phyloP scores from a whole-genome alignment of 805 yeast species.

The Wickerhamiella galacta region DNA sequence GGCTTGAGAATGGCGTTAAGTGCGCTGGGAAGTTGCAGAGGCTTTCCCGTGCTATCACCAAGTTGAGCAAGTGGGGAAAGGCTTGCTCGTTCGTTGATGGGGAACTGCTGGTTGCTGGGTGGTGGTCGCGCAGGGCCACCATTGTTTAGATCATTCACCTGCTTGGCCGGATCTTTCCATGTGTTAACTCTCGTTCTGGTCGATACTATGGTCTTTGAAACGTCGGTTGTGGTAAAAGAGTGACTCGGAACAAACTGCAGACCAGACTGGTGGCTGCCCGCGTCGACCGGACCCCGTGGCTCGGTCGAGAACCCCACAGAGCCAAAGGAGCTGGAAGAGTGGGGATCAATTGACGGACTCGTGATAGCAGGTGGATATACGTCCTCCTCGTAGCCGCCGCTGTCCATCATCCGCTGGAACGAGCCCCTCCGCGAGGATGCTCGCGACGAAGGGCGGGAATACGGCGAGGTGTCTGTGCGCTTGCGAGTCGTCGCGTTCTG shows the following conservation, averaged over 20 bases:
- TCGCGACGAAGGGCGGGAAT: constrained; percentile 13
- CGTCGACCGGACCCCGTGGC: background rate
- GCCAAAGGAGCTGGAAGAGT: too few species aligned
- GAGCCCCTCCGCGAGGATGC: background rate
- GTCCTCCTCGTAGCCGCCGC: too few species aligned
- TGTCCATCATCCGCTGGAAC: too few species aligned
- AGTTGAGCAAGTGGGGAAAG: constrained; percentile 1
- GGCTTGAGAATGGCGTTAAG: constrained; percentile 3
- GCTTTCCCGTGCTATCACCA: too few species aligned
- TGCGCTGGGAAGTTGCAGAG: constrained; percentile 6
- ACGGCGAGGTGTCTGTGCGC: constrained; percentile 24
- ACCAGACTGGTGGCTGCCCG: background rate
- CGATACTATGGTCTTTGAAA: constrained; percentile 4
- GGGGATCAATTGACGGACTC: too few species aligned
- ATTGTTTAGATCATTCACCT: too few species aligned
- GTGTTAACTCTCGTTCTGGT: constrained; percentile 1
- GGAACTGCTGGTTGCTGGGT: constrained; percentile 4
- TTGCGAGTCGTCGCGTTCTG: constrained; percentile 5
- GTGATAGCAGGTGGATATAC: too few species aligned
- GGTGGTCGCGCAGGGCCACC: constrained; percentile 1
- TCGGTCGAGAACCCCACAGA: too few species aligned
- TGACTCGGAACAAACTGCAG: constrained; percentile 2
- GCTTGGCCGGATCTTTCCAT: background rate
- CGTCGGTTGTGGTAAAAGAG: constrained; percentile 3
- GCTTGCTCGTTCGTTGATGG: background rate